A percentile compares a stretch with the other conserved stretches of the same genome.
Conservation (phyloP, 2,329 filamentous ascomycete genomes). For the Colletotrichum siamense region DNA sequence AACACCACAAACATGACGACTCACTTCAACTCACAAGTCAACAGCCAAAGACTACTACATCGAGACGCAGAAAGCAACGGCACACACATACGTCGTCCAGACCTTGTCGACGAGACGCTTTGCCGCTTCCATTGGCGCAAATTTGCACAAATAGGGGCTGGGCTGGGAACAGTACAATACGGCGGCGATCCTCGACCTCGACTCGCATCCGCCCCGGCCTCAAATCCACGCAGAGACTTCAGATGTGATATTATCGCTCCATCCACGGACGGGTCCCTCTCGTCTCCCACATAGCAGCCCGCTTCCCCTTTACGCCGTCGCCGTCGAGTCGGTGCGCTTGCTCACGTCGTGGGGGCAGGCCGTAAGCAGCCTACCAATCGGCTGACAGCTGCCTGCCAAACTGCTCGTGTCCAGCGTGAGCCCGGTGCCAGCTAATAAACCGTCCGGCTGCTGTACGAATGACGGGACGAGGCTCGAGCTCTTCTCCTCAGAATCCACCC, state of each 20-base stretch:
- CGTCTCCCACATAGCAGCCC: background rate
- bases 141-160: background rate
- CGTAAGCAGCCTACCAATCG: background rate
- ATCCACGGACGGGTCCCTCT: background rate
- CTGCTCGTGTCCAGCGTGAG: background rate
- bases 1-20: background rate
- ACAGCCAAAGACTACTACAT: background rate
- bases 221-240: background rate
- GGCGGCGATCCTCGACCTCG: background rate
- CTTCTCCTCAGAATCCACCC: constrained; percentile 5
- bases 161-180: background rate
- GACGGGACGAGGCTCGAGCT: constrained; percentile 13
- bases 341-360: background rate
- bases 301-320: background rate
- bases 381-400: constrained; percentile 7
- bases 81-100: background rate
- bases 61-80: background rate
- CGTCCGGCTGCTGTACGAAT: background rate
- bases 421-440: background rate
- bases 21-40: background rate
- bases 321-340: background rate
- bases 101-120: background rate
- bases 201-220: background rate
- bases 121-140: background rate
- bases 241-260: background rate